These are phyloP conservation scores for Scedosporium minutisporum DNA, from an alignment of 2,329 filamentous ascomycete species.

Conservation along the genomic window DNA sequence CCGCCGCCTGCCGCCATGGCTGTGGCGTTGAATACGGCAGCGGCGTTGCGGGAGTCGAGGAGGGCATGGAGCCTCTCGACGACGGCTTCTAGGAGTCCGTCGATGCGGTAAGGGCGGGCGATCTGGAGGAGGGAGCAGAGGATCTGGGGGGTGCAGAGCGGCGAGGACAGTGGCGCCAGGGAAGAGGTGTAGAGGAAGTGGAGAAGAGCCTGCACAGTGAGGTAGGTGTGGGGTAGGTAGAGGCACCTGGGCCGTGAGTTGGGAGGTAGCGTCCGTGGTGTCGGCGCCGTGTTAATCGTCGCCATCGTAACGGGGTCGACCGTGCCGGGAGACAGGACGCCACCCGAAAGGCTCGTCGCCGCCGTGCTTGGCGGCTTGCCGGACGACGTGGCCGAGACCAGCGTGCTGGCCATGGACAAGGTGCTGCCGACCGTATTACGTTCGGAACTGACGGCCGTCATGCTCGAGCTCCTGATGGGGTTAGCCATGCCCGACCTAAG, in stretches of 20 bases:
- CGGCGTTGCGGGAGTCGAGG: slow-evolving; percentile 86
- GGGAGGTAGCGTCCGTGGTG: slow-evolving; percentile 46
- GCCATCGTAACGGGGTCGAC: slow-evolving; percentile 30
- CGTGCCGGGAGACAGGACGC: slow-evolving; percentile 19
- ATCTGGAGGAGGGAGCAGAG: slow-evolving; percentile 92
- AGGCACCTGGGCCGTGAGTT: slow-evolving; percentile 70
- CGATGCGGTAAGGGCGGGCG: slow-evolving; percentile 83
- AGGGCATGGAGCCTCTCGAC: slow-evolving; percentile 84
- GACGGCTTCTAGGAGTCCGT: slow-evolving; percentile 84
- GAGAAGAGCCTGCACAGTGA: slow-evolving; percentile 81
- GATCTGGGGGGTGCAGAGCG: slow-evolving; percentile 86
- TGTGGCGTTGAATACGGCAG: slow-evolving; percentile 94
- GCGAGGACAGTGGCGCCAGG: slow-evolving; percentile 64
- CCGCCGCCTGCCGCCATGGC: slow-evolving; percentile 96
- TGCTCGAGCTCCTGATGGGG: slow-evolving; percentile 64
- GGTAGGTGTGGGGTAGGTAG: slow-evolving; percentile 84
- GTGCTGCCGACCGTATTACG: slow-evolving; percentile 39
- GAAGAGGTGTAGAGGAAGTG: slow-evolving; percentile 92
- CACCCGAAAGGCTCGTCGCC: slow-evolving; percentile 33
- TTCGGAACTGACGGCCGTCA: slow-evolving; percentile 71
- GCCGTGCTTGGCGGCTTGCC: slow-evolving; percentile 33
- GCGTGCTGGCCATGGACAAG: slow-evolving; percentile 33
- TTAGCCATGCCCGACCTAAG: slow-evolving; percentile 54
- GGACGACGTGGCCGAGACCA: slow-evolving; percentile 27
- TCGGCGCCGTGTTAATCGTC: slow-evolving; percentile 44